Evolutionary conservation across 495 filamentous ascomycete species (phyloP).

Genomic region (Chaetomium tenue): DNA sequence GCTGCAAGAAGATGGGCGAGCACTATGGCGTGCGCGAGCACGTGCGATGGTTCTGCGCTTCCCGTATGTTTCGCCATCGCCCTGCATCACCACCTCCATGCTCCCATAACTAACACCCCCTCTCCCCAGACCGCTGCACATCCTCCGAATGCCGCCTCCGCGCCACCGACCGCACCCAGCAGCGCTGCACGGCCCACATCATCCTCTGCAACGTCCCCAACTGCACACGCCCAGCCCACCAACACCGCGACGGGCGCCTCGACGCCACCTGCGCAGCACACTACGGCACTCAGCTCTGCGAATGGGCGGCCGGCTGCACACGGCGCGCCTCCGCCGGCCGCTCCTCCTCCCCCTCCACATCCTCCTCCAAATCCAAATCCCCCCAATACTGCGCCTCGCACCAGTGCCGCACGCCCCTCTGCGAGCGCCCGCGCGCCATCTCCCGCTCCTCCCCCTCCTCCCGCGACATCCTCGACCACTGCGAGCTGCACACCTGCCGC

Average conservation of each 20-base stretch:
- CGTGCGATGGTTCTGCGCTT: constrained; percentile 15
- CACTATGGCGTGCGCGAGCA: constrained; percentile 1
- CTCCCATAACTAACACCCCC: no score
- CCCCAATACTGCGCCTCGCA: constrained; percentile 17
- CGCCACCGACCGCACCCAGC: constrained; percentile 12
- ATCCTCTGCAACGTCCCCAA: constrained; percentile 12
- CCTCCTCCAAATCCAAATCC: no score
- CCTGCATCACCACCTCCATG: no score
- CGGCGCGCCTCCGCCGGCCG: constrained; percentile 2
- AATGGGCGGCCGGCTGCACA: constrained; percentile 3
- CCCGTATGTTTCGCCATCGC: not conserved
- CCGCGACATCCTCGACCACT: constrained; percentile 12
- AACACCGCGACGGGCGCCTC: constrained; percentile 15
- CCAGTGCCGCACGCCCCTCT: not conserved
- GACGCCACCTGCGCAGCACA: constrained; percentile 23
- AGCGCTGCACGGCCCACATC: constrained; percentile 18
- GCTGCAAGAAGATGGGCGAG: constrained; percentile 12
- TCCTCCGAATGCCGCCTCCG: constrained; percentile 10
- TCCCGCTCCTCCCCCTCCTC: not conserved
- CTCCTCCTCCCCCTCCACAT: no score
- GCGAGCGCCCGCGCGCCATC: constrained; percentile 3
- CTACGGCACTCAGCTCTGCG: constrained; percentile 23
- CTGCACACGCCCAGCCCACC: constrained; percentile 20
- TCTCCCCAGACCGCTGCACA: constrained; percentile 14
- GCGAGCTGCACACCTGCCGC: constrained; percentile 14